Evolutionary conservation across 257 asterid genomes (phyloP).

Genomic region (Plantago elongata): DNA sequence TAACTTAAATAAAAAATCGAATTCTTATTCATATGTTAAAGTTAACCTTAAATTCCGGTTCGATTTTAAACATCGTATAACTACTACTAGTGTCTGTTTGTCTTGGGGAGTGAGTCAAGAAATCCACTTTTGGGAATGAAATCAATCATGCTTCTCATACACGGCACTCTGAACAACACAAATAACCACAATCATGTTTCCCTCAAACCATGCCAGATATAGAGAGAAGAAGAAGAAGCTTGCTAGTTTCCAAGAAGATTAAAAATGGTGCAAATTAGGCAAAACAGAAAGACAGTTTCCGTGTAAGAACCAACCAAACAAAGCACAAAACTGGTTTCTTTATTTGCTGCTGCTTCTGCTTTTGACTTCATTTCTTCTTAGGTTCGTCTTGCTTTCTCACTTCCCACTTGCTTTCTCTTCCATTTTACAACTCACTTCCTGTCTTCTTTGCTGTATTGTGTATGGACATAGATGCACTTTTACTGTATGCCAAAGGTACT

Average conservation of each 20-base stretch:
- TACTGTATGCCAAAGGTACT: too few relatives aligned
- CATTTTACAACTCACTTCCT: neutral
- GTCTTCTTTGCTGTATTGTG: conserved; percentile 15
- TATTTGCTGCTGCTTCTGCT: conserved; percentile 14
- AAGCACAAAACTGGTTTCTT: conserved; percentile 26
- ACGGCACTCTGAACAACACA: conserved; percentile 32
- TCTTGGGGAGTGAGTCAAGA: neutral
- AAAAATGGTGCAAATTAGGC: conserved; percentile 21
- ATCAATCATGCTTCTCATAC: conserved; percentile 26
- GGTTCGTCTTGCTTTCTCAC: conserved; percentile 28
- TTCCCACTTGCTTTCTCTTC: conserved; percentile 18
- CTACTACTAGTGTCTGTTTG: too few relatives aligned
- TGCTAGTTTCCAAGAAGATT: conserved; percentile 21
- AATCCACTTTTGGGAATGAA: conserved; percentile 25
- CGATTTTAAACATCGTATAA: too few relatives aligned
- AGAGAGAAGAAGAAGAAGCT: conserved; percentile 3
- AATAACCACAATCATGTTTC: conserved; percentile 13
- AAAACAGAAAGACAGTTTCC: neutral
- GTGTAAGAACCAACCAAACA: conserved; percentile 15
- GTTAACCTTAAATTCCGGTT: too few relatives aligned
- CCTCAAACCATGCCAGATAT: conserved; percentile 4
- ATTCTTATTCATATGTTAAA: too few relatives aligned
- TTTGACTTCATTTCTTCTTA: conserved; percentile 28
- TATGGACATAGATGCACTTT: neutral
- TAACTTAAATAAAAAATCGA: too few relatives aligned